These are phyloP conservation scores for Theileria parva DNA, from an alignment of 169 alveolate species.

Conservation along the genomic window DNA sequence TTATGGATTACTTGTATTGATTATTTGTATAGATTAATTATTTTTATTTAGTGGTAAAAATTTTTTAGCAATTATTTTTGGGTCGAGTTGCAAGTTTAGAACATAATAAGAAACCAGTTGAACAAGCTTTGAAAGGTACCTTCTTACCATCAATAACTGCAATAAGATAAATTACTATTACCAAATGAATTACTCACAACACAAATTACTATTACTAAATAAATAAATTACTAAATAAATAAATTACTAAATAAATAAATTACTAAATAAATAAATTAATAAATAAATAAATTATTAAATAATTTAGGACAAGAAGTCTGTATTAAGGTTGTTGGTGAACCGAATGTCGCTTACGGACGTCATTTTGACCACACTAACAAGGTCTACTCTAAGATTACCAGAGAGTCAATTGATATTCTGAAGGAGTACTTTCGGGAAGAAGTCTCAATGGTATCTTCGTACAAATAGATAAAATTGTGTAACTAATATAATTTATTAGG, in stretches of 20 bases:
- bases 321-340: conserved; percentile 85
- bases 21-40: too few species aligned
- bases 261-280: too few species aligned
- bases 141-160: neutral
- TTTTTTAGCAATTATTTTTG: conserved; percentile 76
- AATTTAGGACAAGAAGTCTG: conserved; percentile 83
- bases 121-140: conserved; percentile 87
- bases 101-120: conserved; percentile 89
- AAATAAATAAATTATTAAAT: neutral
- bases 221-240: too few species aligned
- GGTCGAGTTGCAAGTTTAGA: conserved; percentile 96
- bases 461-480: neutral
- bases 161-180: too few species aligned
- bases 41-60: neutral
- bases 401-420: conserved; percentile 92
- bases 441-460: conserved; percentile 71
- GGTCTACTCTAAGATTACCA: conserved; percentile 85
- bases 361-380: conserved; percentile 91
- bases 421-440: conserved; percentile 94
- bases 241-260: too few species aligned
- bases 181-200: too few species aligned
- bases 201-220: too few species aligned
- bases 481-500: conserved; percentile 52
- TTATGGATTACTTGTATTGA: neutral
- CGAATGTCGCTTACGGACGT: conserved; percentile 91